phyloP scores from a whole-genome alignment of 176 grass and related monocot species.

The Cymbopogon citratus region DNA sequence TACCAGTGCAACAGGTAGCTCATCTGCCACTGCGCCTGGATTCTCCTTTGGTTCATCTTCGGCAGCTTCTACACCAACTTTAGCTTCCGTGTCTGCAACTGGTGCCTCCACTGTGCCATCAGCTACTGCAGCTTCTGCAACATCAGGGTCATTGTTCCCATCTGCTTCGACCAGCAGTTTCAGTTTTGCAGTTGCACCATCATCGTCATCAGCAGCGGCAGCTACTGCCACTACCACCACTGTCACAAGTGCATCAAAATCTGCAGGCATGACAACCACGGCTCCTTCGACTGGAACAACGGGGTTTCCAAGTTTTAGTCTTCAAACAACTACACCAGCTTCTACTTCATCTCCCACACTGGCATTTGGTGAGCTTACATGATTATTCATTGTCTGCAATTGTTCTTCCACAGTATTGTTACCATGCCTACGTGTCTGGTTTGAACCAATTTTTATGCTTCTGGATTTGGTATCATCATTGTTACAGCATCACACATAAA shows the following conservation, averaged over 20 bases:
- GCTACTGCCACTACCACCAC: constrained; percentile 38
- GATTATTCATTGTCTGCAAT: not conserved
- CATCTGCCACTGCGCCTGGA: constrained; percentile 25
- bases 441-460: not conserved
- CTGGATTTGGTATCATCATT: not conserved
- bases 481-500: not conserved
- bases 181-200: constrained; percentile 35
- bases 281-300: constrained; percentile 29
- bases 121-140: constrained; percentile 27
- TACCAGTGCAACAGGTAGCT: constrained; percentile 25
- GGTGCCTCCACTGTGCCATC: constrained; percentile 25
- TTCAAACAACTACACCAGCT: constrained; percentile 34
- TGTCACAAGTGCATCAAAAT: constrained; percentile 36
- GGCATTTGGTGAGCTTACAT: constrained; percentile 54
- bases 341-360: constrained; percentile 31
- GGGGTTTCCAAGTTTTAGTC: constrained; percentile 59
- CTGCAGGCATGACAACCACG: constrained; percentile 24
- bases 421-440: not conserved
- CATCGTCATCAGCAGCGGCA: constrained; percentile 35
- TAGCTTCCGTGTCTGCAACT: constrained; percentile 26
- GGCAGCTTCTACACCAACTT: constrained; percentile 29
- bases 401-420: not conserved
- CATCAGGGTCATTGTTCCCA: constrained; percentile 43
- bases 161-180: constrained; percentile 35
- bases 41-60: constrained; percentile 45